Percentiles rank a stretch among this genome's conserved stretches.
Evolutionary conservation across 352 stramenopile species (phyloP).

Genomic region (Phytopythium sindhum): DNA sequence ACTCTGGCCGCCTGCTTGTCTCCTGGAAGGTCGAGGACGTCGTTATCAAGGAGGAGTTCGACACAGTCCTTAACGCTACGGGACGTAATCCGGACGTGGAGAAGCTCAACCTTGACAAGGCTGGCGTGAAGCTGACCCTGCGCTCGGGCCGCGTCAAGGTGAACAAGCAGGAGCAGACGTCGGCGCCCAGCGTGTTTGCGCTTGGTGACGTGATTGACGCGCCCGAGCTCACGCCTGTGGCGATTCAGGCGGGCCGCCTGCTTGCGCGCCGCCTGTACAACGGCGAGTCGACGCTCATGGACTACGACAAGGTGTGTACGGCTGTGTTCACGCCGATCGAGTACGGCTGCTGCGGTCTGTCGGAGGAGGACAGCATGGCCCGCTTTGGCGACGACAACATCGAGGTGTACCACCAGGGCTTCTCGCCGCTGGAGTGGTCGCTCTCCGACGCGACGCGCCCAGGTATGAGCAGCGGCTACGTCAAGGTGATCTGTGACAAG

Average conservation of each 20-base stretch:
- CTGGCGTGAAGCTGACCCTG: constrained; percentile 85
- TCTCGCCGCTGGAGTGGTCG: constrained; percentile 95
- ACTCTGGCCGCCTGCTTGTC: constrained; percentile 78
- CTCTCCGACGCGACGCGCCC: constrained; percentile 53
- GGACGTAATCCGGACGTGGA: constrained; percentile 92
- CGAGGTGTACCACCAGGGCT: constrained; percentile 96
- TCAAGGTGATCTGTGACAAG: constrained; percentile 95
- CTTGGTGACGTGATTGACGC: constrained; percentile 97
- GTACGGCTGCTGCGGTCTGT: constrained; percentile 96
- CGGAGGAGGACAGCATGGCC: constrained; percentile 93
- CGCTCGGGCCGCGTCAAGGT: constrained; percentile 91
- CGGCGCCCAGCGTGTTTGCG: constrained; percentile 94
- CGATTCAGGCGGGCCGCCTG: constrained; percentile 93
- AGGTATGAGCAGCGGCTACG: constrained; percentile 85
- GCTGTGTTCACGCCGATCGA: constrained; percentile 98
- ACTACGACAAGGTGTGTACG: constrained; percentile 91
- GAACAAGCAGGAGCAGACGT: constrained; percentile 90
- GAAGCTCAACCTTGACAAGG: constrained; percentile 86
- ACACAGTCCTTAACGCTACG: constrained; percentile 96
- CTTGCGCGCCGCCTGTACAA: constrained; percentile 93
- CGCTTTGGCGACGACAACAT: constrained; percentile 89
- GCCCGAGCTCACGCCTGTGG: constrained; percentile 97
- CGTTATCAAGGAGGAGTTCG: constrained; percentile 86
- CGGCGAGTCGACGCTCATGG: constrained; percentile 77
- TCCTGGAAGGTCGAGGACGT: constrained; percentile 68